Conservation (phyloP, 2,329 filamentous ascomycete genomes). For the Xylariaceae sp. region DNA sequence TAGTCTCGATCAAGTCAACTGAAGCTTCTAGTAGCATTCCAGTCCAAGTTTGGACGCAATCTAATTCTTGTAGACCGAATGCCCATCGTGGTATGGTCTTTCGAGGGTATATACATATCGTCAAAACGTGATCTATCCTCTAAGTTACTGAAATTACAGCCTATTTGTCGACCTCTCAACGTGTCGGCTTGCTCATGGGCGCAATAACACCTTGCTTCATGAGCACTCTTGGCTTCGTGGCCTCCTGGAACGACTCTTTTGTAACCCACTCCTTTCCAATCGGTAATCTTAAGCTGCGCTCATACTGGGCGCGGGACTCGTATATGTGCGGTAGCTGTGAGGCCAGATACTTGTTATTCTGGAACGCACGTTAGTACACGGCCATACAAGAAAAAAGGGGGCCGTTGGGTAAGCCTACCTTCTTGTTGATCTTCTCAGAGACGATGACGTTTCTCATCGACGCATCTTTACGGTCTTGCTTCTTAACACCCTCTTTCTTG, state of each 20-base stretch:
- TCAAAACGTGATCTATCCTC: too few species aligned
- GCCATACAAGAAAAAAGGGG: too few species aligned
- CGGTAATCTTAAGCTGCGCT: constrained; percentile 78
- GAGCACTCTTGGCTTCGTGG: constrained; percentile 83
- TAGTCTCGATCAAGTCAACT: too few species aligned
- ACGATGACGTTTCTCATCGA: constrained; percentile 84
- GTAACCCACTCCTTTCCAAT: constrained; percentile 94
- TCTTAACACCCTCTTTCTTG: constrained; percentile 69
- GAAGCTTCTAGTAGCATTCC: too few species aligned
- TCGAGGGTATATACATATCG: too few species aligned
- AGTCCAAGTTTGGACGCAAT: too few species aligned
- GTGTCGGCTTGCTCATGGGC: constrained; percentile 74
- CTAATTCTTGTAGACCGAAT: too few species aligned
- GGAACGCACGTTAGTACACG: too few species aligned
- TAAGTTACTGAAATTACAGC: too few species aligned
- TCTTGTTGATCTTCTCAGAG: constrained; percentile 85
- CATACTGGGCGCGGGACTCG: constrained; percentile 84
- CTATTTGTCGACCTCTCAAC: constrained; percentile 16
- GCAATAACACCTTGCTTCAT: constrained; percentile 87
- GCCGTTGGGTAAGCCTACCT: constrained; percentile 60
- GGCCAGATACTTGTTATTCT: constrained; percentile 85
- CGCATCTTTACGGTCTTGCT: constrained; percentile 73
- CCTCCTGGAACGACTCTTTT: constrained; percentile 89
- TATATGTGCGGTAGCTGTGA: constrained; percentile 82
- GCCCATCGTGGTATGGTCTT: too few species aligned